Percentiles rank a stretch among this genome's conserved stretches.
These are phyloP conservation scores for Eucalyptus cladocalyx DNA, from an alignment of 345 rosid species.

Conservation along the genomic window DNA sequence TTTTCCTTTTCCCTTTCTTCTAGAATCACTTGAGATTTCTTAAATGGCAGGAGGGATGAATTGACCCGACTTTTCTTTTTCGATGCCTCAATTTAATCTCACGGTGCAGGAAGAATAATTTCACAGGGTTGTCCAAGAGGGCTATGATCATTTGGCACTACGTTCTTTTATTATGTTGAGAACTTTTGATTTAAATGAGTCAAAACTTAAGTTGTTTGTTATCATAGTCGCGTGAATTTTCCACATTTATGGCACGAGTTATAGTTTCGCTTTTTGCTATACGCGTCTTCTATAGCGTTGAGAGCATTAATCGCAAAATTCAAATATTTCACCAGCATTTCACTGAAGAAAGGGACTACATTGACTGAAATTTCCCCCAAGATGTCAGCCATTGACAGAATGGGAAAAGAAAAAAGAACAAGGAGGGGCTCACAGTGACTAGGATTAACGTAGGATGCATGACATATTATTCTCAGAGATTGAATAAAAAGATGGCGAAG, in stretches of 20 bases:
- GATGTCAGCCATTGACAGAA: neutral
- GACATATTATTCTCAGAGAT: neutral
- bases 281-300: neutral
- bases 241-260: neutral
- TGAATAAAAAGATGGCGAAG: neutral
- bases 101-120: neutral
- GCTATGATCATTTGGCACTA: neutral
- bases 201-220: neutral
- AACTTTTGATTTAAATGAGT: neutral
- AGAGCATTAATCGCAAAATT: neutral
- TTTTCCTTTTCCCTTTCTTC: neutral
- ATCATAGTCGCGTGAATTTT: accelerated
- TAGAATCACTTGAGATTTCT: neutral
- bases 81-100: neutral
- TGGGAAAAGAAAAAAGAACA: neutral
- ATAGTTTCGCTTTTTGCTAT: neutral
- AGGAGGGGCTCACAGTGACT: neutral
- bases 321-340: neutral
- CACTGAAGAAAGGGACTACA: neutral
- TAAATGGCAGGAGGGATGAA: neutral
- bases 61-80: neutral
- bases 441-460: neutral
- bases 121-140: neutral
- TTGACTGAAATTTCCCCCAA: neutral
- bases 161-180: neutral